phyloP scores from a whole-genome alignment of 2,329 filamentous ascomycete species.

The Epichloe festucae region DNA sequence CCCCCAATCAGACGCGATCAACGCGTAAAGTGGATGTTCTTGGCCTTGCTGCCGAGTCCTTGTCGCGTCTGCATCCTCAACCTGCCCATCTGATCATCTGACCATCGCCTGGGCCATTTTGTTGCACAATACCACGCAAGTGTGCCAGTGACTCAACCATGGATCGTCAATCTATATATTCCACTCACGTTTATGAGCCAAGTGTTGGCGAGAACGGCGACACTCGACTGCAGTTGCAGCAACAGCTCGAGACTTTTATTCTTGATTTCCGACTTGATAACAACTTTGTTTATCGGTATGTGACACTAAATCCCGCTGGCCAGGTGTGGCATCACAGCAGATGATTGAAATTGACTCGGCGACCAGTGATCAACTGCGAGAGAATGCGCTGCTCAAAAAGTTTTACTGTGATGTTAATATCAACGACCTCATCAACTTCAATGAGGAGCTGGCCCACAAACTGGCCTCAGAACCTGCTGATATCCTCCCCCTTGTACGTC shows the following conservation, averaged over 20 bases:
- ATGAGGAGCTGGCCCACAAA: conserved; percentile 85
- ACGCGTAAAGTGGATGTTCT: conserved; percentile 9
- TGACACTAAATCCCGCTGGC: background rate
- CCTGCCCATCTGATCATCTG: background rate
- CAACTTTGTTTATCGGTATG: conserved; percentile 82
- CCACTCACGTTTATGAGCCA: conserved; percentile 65
- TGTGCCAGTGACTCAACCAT: conserved; percentile 30
- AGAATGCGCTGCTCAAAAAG: conserved; percentile 87
- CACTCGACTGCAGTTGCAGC: conserved; percentile 58
- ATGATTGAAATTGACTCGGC: conserved; percentile 6
- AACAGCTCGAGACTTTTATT: conserved; percentile 77
- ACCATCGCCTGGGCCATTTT: background rate
- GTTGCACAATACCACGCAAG: background rate
- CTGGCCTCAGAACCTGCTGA: conserved; percentile 83
- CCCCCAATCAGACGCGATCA: conserved; percentile 6
- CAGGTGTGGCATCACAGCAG: background rate
- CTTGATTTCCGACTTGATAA: conserved; percentile 91
- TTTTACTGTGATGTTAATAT: conserved; percentile 96
- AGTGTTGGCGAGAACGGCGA: conserved; percentile 54
- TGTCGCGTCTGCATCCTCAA: too few species aligned
- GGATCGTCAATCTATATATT: conserved; percentile 82
- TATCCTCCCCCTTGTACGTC: conserved; percentile 65
- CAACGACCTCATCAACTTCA: conserved; percentile 87
- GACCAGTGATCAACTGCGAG: conserved; percentile 76
- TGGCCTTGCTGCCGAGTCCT: background rate